Conservation (phyloP, 2,329 filamentous ascomycete genomes). For the Pseudogymnoascus sp. region DNA sequence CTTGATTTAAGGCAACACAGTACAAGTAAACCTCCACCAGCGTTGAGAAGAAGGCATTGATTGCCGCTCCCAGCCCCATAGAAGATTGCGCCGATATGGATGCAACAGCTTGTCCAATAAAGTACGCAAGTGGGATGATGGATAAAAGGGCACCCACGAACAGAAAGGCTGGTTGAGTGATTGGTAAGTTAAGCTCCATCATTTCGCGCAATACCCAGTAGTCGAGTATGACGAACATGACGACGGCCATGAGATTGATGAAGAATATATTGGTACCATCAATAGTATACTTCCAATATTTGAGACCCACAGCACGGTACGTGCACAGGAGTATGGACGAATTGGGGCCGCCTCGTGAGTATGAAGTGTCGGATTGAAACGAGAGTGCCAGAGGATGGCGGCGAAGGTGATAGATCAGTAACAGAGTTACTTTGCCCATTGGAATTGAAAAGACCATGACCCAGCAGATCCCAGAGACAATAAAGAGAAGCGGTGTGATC, state of each 20-base stretch:
- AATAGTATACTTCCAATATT: constrained; percentile 99
- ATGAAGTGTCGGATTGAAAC: constrained; percentile 79
- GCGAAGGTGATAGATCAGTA: constrained; percentile 84
- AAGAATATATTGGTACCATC: constrained; percentile 99
- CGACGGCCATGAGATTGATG: constrained; percentile 90
- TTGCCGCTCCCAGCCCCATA: constrained; percentile 93
- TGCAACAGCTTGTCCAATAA: constrained; percentile 95
- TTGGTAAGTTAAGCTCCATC: constrained; percentile 60
- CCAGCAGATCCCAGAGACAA: constrained; percentile 88
- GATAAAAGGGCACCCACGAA: constrained; percentile 80
- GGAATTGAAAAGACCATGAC: constrained; percentile 96
- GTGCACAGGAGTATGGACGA: constrained; percentile 91
- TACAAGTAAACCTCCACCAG: constrained; percentile 97
- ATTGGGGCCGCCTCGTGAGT: constrained; percentile 64
- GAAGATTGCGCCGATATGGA: constrained; percentile 98
- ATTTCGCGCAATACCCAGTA: constrained; percentile 69
- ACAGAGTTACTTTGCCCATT: constrained; percentile 90
- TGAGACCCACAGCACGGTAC: constrained; percentile 85
- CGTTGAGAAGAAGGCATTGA: constrained; percentile 98
- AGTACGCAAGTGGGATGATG: constrained; percentile 94
- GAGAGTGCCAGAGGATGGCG: constrained; percentile 87
- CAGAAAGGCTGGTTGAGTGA: constrained; percentile 79
- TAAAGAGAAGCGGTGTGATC: constrained; percentile 75
- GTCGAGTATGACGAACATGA: constrained; percentile 91
- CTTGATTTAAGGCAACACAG: constrained; percentile 85